Base-by-base conservation (phyloP, 148 eudicot species). In the Silene uniflora region DNA sequence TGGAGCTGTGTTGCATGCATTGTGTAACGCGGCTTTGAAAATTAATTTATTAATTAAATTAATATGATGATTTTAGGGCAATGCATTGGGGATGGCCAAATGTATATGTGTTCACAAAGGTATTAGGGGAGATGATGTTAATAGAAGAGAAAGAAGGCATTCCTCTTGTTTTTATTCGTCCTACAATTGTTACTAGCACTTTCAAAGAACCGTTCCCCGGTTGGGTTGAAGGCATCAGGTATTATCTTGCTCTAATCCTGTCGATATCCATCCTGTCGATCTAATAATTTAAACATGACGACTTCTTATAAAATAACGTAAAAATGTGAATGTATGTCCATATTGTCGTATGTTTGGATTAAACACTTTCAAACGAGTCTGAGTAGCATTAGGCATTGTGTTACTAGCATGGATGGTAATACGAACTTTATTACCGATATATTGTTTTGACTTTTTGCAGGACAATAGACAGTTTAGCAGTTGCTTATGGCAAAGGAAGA, bases 161-260 rank as follows among this genome's bases (percentile, higher is more conserved):
- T 72, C 93, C 95, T 14, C 56, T 93, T 13, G 97, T 89, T 5
- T 87, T 93, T 46, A n/a, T 91, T 76, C 97, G 98, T 25, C 98
- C 98, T 10, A 90, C 95, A 1, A 91, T 93, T 24, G 81, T 93
- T 0, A 87, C 91, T 2, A 91, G 97, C 81, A 93, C 98, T 52
- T 89, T 69, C 82, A 89, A 90, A 81, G 97, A 93, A 59, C 98
- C 98, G 10, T 80, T 93, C 54, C 91, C 97, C 0, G 98, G 98
- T 55, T 93, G 98, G 98, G 93, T 88, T 8, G 98, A 92, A 88
- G 98, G 98, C 21, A 56, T 87, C 62, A 88, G 92, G 97, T 91
- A 85, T 49, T 66, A 85, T 49, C 61, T 79, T 19, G 17, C 56
- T 44, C 8, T 54, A 2, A 21, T 63, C 60, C 1, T 6, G 44